Percentiles rank a stretch among this genome's conserved stretches.
Conservation (phyloP, 768 basidiomycete species). For the Tricholomella constricta region DNA sequence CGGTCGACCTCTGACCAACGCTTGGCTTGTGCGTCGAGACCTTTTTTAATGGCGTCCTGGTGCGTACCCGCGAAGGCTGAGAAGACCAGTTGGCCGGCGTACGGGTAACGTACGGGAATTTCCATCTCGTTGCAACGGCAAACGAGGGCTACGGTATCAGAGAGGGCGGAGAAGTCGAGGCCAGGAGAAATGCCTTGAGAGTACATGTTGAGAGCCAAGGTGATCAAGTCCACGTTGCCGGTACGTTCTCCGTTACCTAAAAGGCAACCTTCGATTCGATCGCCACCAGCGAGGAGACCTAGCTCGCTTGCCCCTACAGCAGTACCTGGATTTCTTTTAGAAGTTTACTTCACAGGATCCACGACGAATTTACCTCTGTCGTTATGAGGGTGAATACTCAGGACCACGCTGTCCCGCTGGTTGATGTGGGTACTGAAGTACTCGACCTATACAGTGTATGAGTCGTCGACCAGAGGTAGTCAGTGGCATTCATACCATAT, state of each 20-base stretch:
- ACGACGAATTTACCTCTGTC: constrained; percentile 58
- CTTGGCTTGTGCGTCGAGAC: constrained; percentile 65
- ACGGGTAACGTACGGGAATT: constrained; percentile 79
- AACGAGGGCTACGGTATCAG: constrained; percentile 73
- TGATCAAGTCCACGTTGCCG: constrained; percentile 84
- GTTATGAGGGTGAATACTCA: constrained; percentile 83
- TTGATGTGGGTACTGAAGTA: constrained; percentile 73
- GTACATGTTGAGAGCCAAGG: constrained; percentile 80
- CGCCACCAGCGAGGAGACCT: constrained; percentile 74
- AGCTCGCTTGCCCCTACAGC: constrained; percentile 82
- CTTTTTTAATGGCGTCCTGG: constrained; percentile 88
- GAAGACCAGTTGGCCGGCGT: constrained; percentile 83
- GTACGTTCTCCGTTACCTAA: constrained; percentile 88
- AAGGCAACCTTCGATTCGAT: constrained; percentile 82
- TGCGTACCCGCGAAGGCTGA: constrained; percentile 86
- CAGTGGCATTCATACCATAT: constrained; percentile 50
- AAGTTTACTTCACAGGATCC: neutral
- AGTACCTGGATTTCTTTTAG: constrained; percentile 45
- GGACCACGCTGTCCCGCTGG: constrained; percentile 68
- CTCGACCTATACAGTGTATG: constrained; percentile 57
- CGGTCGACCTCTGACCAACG: constrained; percentile 52
- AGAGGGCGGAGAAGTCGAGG: constrained; percentile 76
- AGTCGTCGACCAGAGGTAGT: neutral
- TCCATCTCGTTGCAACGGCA: constrained; percentile 80
- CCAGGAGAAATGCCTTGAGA: constrained; percentile 78